Conservation (phyloP, 2,329 filamentous ascomycete genomes). For the Cercospora citrullina region DNA sequence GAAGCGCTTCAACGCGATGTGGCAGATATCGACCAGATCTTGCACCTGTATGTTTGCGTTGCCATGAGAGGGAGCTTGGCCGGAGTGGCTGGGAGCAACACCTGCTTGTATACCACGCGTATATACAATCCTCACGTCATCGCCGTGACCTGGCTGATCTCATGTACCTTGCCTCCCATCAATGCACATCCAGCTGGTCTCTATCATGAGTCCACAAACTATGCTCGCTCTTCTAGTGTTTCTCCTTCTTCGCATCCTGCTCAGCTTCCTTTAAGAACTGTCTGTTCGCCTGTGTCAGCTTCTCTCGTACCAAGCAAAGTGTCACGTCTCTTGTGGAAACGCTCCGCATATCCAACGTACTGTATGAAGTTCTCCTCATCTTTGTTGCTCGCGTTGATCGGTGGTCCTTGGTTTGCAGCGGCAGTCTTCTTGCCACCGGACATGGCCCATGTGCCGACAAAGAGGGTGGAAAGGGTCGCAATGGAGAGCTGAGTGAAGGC, state of each 20-base stretch:
- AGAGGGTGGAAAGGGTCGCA: slow-evolving; percentile 54
- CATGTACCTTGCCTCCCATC: neutral
- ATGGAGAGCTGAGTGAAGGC: slow-evolving; percentile 57
- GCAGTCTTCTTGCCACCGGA: slow-evolving; percentile 51
- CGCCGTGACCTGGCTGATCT: neutral
- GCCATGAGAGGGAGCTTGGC: neutral
- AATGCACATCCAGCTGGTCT: neutral
- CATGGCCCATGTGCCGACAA: slow-evolving; percentile 48
- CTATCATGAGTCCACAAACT: neutral
- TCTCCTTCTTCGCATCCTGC: slow-evolving; percentile 23
- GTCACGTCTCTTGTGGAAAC: neutral
- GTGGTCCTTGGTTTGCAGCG: slow-evolving; percentile 52
- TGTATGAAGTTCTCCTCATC: slow-evolving; percentile 69
- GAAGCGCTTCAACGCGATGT: neutral
- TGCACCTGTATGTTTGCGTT: neutral
- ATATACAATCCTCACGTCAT: slow-evolving; percentile 10
- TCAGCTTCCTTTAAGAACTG: slow-evolving; percentile 30
- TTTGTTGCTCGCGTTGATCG: slow-evolving; percentile 65
- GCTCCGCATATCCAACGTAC: slow-evolving; percentile 47
- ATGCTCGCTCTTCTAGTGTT: slow-evolving; percentile 16
- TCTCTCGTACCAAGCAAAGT: too few relatives aligned
- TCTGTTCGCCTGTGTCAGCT: slow-evolving; percentile 19
- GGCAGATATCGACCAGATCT: neutral
- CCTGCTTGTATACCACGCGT: slow-evolving; percentile 17
- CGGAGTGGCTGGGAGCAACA: slow-evolving; percentile 8